Conservation (phyloP, 2,329 filamentous ascomycete species). For the Fusarium veterinarium region DNA sequence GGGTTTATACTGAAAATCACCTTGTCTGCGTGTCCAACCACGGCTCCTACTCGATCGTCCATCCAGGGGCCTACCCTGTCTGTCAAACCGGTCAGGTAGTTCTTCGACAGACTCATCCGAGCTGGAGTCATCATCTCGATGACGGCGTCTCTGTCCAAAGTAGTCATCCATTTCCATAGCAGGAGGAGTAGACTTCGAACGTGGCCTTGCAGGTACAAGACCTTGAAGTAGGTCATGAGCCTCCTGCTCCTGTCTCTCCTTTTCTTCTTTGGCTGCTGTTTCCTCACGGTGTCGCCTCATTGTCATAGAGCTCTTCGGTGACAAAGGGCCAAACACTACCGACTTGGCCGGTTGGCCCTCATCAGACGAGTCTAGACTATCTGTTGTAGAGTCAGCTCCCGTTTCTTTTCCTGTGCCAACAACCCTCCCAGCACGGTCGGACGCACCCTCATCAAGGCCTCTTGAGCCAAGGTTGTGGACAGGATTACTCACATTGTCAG, state of each 20-base stretch:
- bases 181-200: constrained; percentile 42
- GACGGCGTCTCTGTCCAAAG: constrained; percentile 37
- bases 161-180: constrained; percentile 45
- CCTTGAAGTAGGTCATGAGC: constrained; percentile 34
- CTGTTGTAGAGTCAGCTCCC: constrained; percentile 44
- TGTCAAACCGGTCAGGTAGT: constrained; percentile 61
- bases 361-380: constrained; percentile 42
- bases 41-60: constrained; percentile 21
- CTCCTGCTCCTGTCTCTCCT: constrained; percentile 27
- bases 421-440: constrained; percentile 43
- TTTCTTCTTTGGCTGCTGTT: constrained; percentile 42
- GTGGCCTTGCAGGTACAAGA: constrained; percentile 28
- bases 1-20: constrained; percentile 56
- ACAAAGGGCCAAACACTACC: constrained; percentile 61
- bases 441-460: constrained; percentile 54
- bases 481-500: constrained; percentile 59
- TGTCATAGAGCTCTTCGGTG: constrained; percentile 60
- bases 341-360: constrained; percentile 49
- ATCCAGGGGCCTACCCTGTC: constrained; percentile 55
- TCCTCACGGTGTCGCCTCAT: constrained; percentile 55
- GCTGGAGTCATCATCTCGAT: constrained; percentile 22
- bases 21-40: constrained; percentile 53
- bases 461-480: constrained; percentile 44
- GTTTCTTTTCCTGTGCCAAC: background rate
- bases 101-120: constrained; percentile 56